These are phyloP conservation scores for Daldinia caldariorum DNA, from an alignment of 495 filamentous ascomycete species.

Conservation along the genomic window DNA sequence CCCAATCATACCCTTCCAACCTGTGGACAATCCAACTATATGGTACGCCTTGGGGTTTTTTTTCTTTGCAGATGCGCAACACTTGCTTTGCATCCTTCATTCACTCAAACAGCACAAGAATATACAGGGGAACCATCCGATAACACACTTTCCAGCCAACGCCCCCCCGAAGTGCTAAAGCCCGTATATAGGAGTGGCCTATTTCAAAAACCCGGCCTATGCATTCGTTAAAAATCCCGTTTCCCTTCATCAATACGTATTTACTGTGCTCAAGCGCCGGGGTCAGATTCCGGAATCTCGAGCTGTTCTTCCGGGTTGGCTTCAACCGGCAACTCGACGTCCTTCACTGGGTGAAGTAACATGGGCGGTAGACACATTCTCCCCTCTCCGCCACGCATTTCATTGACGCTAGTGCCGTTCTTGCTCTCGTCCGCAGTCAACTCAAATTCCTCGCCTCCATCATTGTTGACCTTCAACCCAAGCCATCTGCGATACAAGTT, in stretches of 20 bases:
- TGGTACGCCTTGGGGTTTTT: constrained; percentile 11
- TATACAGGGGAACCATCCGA: not conserved
- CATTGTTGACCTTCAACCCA: constrained; percentile 83
- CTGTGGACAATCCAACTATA: constrained; percentile 15
- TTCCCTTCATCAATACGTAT: not conserved
- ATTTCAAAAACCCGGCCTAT: constrained; percentile 29
- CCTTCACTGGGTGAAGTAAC: constrained; percentile 94
- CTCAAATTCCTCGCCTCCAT: constrained; percentile 87
- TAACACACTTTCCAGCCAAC: constrained; percentile 36
- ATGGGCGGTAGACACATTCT: constrained; percentile 94
- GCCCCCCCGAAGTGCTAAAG: constrained; percentile 36
- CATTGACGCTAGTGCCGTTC: constrained; percentile 56
- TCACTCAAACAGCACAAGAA: constrained; percentile 11
- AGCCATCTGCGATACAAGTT: constrained; percentile 90
- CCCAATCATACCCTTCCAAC: constrained; percentile 9
- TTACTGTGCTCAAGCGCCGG: constrained; percentile 35
- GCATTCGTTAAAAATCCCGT: constrained; percentile 16
- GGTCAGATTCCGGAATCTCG: constrained; percentile 51
- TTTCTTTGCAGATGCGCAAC: constrained; percentile 18
- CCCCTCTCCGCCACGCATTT: constrained; percentile 70
- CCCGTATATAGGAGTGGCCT: constrained; percentile 25
- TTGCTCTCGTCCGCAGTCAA: constrained; percentile 62
- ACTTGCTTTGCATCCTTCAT: constrained; percentile 27
- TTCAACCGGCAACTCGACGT: constrained; percentile 80
- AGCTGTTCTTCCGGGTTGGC: constrained; percentile 47